Percentiles rank a stretch among this genome's conserved stretches.
Conservation (phyloP, 2,329 filamentous ascomycete genomes). For the Lizonia empirigonia region DNA sequence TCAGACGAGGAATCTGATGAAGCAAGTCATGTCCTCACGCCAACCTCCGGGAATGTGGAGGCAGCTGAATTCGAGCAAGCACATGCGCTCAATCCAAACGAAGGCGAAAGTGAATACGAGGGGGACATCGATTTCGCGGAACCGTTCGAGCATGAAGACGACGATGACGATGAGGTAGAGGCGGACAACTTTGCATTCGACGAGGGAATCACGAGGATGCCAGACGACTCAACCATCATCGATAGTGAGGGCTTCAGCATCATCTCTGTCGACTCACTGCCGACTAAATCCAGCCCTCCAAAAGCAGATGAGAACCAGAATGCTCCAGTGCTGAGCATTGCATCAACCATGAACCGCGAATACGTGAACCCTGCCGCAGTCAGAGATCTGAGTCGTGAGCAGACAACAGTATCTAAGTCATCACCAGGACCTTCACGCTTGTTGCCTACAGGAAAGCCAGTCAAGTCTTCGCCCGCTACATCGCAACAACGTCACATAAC, state of each 20-base stretch:
- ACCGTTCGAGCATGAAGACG: slow-evolving; percentile 16
- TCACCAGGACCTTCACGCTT: slow-evolving; percentile 15
- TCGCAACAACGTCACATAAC: slow-evolving; percentile 33
- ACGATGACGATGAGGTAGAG: slow-evolving; percentile 30
- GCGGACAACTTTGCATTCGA: slow-evolving; percentile 36
- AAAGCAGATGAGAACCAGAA: slow-evolving; percentile 16
- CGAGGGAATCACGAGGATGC: slow-evolving; percentile 41
- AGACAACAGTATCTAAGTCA: slow-evolving; percentile 4
- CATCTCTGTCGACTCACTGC: slow-evolving; percentile 56
- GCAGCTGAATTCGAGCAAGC: not conserved
- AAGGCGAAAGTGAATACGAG: not conserved
- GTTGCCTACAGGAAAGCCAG: slow-evolving; percentile 2
- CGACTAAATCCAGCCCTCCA: slow-evolving; percentile 41
- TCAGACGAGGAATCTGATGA: slow-evolving; percentile 34
- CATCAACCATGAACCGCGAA: slow-evolving; percentile 21
- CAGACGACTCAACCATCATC: slow-evolving; percentile 54
- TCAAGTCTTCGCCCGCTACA: slow-evolving; percentile 21
- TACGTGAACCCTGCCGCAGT: slow-evolving; percentile 16
- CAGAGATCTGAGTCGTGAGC: not conserved
- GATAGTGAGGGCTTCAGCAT: slow-evolving; percentile 59
- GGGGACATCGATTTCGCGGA: slow-evolving; percentile 4
- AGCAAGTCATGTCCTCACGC: slow-evolving; percentile 31
- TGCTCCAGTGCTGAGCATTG: slow-evolving; percentile 9
- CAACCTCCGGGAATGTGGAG: slow-evolving; percentile 34
- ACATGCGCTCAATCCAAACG: not conserved